phyloP scores from a whole-genome alignment of 2,329 filamentous ascomycete genomes.

The Paracoccidioides lutzii region DNA sequence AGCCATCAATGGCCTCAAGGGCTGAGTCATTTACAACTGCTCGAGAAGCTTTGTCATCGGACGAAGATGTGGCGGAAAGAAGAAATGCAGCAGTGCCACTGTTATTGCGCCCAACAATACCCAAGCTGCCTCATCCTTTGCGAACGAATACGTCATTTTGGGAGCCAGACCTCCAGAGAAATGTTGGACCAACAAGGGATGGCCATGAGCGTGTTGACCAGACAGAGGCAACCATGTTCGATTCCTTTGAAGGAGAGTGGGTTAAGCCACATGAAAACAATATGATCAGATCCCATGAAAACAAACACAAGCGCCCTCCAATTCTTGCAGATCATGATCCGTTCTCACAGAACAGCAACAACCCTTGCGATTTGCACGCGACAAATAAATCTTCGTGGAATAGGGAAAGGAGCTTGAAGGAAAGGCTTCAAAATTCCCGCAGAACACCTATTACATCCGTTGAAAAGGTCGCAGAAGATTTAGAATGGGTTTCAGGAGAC shows the following conservation, averaged over 20 bases:
- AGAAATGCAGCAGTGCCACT: slow-evolving; percentile 16
- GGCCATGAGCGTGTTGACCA: neutral
- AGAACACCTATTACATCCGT: slow-evolving; percentile 22
- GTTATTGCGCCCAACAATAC: slow-evolving; percentile 12
- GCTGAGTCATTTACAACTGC: slow-evolving; percentile 63
- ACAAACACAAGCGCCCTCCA: slow-evolving; percentile 3
- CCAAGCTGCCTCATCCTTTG: slow-evolving; percentile 10
- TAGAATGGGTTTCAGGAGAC: slow-evolving; percentile 36
- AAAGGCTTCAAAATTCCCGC: slow-evolving; percentile 21
- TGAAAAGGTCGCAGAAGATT: slow-evolving; percentile 37
- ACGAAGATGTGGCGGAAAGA: slow-evolving; percentile 40
- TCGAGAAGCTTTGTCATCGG: slow-evolving; percentile 49
- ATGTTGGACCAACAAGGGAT: slow-evolving; percentile 9
- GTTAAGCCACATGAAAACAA: slow-evolving; percentile 23
- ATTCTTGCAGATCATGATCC: neutral
- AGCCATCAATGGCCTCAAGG: slow-evolving; percentile 44
- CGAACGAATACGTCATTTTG: slow-evolving; percentile 7
- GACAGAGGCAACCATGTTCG: slow-evolving; percentile 29
- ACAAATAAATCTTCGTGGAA: slow-evolving; percentile 2
- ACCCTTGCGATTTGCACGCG: neutral
- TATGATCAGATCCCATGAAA: neutral
- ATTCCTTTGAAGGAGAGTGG: slow-evolving; percentile 50
- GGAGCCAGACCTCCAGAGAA: slow-evolving; percentile 20
- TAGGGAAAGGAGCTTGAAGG: slow-evolving; percentile 21
- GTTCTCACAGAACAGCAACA: neutral